These are phyloP conservation scores for Yamadazyma oceani DNA, from an alignment of 1,139 yeast genomes.

Conservation along the genomic window DNA sequence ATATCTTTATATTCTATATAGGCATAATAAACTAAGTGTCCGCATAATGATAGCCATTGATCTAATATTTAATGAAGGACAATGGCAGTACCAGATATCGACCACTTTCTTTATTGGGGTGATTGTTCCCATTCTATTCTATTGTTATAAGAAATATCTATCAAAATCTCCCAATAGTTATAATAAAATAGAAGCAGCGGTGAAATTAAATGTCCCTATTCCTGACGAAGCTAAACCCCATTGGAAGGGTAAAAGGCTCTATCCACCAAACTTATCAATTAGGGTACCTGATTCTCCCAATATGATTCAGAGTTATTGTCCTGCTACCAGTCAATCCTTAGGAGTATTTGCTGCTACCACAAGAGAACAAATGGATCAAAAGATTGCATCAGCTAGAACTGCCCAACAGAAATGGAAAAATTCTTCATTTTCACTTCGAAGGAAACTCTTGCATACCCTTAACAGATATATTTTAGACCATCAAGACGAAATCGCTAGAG, in stretches of 20 bases:
- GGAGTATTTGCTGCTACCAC: slow-evolving; percentile 69
- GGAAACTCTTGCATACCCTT: slow-evolving; percentile 69
- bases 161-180: slow-evolving; percentile 41
- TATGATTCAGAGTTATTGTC: slow-evolving; percentile 82
- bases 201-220: slow-evolving; percentile 54
- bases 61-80: slow-evolving; percentile 41
- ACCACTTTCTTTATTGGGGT: slow-evolving; percentile 47
- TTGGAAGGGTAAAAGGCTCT: slow-evolving; percentile 86
- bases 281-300: slow-evolving; percentile 58
- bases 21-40: background rate
- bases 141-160: slow-evolving; percentile 38
- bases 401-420: slow-evolving; percentile 66
- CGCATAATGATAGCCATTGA: slow-evolving; percentile 44
- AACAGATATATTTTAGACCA: slow-evolving; percentile 71
- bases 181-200: slow-evolving; percentile 45
- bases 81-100: slow-evolving; percentile 50
- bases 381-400: slow-evolving; percentile 51
- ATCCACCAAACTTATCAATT: slow-evolving; percentile 53
- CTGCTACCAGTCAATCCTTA: slow-evolving; percentile 89
- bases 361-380: slow-evolving; percentile 65
- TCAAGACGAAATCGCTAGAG: slow-evolving; percentile 83
- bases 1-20: background rate
- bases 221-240: slow-evolving; percentile 88
- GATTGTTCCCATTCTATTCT: slow-evolving; percentile 39
- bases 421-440: slow-evolving; percentile 59